phyloP scores from a whole-genome alignment of 2,329 filamentous ascomycete genomes.

The Penicillium sclerotiorum region DNA sequence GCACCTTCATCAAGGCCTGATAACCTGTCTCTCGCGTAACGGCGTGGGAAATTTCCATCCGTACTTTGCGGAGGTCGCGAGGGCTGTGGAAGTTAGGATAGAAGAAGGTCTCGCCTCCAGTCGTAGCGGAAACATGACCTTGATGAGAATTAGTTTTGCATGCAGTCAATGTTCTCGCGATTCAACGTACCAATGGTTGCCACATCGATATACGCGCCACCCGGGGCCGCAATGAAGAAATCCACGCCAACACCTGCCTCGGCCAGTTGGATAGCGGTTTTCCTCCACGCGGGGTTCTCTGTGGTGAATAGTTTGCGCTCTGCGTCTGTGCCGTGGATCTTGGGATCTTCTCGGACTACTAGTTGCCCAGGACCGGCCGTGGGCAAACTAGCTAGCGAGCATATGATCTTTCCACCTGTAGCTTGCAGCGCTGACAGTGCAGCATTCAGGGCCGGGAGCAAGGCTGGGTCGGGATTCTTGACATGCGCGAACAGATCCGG shows the following conservation, averaged over 20 bases:
- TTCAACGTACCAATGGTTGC: slow-evolving; percentile 75
- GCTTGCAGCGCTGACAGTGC: slow-evolving; percentile 79
- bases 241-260: slow-evolving; percentile 84
- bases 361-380: slow-evolving; percentile 88
- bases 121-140: slow-evolving; percentile 82
- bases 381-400: slow-evolving; percentile 81
- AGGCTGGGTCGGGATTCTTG: slow-evolving; percentile 87
- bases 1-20: slow-evolving; percentile 96
- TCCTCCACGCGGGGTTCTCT: slow-evolving; percentile 85
- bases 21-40: slow-evolving; percentile 90
- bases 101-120: slow-evolving; percentile 94
- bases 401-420: slow-evolving; percentile 91
- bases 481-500: slow-evolving; percentile 83
- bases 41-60: slow-evolving; percentile 81
- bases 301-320: slow-evolving; percentile 92
- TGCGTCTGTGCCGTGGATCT: slow-evolving; percentile 80
- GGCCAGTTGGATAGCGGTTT: slow-evolving; percentile 83
- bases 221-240: slow-evolving; percentile 90
- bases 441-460: slow-evolving; percentile 81
- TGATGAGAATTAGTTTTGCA: slow-evolving; percentile 10
- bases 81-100: slow-evolving; percentile 94
- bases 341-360: slow-evolving; percentile 84
- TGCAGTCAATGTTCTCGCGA: neutral
- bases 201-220: slow-evolving; percentile 88
- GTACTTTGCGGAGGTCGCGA: slow-evolving; percentile 80